Evolutionary conservation across 495 filamentous ascomycete species (phyloP), one percentile per base, ranked within the genome.

Genomic region (Penicillium daleae): DNA sequence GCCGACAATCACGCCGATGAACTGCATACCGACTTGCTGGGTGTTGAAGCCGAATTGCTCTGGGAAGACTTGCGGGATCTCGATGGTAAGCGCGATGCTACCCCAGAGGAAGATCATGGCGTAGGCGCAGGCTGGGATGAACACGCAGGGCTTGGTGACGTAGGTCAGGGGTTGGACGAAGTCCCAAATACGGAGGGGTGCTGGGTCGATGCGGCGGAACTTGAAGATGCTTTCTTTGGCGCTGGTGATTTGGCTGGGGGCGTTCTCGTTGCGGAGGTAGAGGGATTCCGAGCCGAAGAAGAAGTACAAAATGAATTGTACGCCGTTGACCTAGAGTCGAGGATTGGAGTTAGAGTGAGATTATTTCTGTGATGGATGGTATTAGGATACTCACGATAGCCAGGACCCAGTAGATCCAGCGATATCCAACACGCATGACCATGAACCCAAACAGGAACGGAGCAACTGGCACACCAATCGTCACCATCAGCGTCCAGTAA

Each of bases 231-330:
- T 72, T 49, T 74, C 65, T n/a, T 71, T 56, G 9, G 63, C 62
- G 27, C 26, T 59, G 5, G 64, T 39, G 2, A 60, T 39, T 17
- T 60, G 44, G 40, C 46, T 50, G 2, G 61, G 42, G 12, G 53
- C 52, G 8, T 54, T 35, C 19, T 64, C 62, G 9, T 62, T 44
- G 35, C 71, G 68, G 4, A 84, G 57, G 56, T 85, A 86, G 42
- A 78, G 82, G 15, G 85, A 82, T 66, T 87, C 85, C 2, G 83
- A 78, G 24, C 82, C 81, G 48, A 86, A 70, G 72, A 85, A 76
- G 53, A 86, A 40, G 52, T 81, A 86, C 1, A 82, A 46, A 46
- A 87, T 62, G 59, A 86, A 79, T 57, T 86, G 85, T n/a, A 73
- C 72, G 21, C 70, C 81, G 66, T 87, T 87, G 54, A 72, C 78